A percentile compares a stretch with the other conserved stretches of the same genome.
These are phyloP conservation scores for Allantophomopsis lycopodina DNA, from an alignment of 2,329 filamentous ascomycete species.

Conservation along the genomic window DNA sequence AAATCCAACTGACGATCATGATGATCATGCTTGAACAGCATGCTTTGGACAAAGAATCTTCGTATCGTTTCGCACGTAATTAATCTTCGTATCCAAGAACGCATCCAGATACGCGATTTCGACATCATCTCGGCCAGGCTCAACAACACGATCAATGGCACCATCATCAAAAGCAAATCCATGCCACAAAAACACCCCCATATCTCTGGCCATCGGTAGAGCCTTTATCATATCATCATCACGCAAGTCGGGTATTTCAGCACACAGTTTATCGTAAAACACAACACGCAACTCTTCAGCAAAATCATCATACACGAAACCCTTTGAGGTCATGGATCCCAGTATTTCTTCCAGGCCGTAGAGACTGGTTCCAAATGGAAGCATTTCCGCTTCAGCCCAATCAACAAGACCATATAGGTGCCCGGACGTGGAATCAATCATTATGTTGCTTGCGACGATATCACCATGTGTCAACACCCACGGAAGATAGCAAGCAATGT, in stretches of 20 bases:
- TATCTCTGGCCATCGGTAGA: constrained; percentile 28
- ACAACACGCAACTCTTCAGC: constrained; percentile 25
- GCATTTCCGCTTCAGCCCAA: constrained; percentile 48
- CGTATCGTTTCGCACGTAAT: too few relatives aligned
- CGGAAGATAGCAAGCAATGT: constrained; percentile 27
- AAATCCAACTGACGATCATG: too few relatives aligned
- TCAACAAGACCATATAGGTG: constrained; percentile 40
- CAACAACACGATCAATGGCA: constrained; percentile 40
- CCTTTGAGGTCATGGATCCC: constrained; percentile 24
- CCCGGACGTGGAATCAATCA: constrained; percentile 30
- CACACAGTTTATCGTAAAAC: constrained; percentile 33
- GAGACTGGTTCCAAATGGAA: constrained; percentile 44
- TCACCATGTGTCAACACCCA: constrained; percentile 49
- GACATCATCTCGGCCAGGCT: constrained; percentile 30
- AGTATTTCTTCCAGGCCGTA: constrained; percentile 49
- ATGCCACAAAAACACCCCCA: constrained; percentile 48
- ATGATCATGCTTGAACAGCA: too few relatives aligned
- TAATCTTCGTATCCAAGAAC: constrained; percentile 6
- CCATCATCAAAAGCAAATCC: constrained; percentile 51
- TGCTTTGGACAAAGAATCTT: too few relatives aligned
- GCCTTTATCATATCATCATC: constrained; percentile 15
- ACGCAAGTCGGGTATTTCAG: constrained; percentile 18
- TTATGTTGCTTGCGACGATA: constrained; percentile 40
- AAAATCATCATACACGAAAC: constrained; percentile 27
- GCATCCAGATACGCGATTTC: constrained; percentile 38